Evolutionary conservation across 2,329 filamentous ascomycete genomes (phyloP), one percentile per base, ranked within the genome.

Genomic region (Colletotrichum sp.): DNA sequence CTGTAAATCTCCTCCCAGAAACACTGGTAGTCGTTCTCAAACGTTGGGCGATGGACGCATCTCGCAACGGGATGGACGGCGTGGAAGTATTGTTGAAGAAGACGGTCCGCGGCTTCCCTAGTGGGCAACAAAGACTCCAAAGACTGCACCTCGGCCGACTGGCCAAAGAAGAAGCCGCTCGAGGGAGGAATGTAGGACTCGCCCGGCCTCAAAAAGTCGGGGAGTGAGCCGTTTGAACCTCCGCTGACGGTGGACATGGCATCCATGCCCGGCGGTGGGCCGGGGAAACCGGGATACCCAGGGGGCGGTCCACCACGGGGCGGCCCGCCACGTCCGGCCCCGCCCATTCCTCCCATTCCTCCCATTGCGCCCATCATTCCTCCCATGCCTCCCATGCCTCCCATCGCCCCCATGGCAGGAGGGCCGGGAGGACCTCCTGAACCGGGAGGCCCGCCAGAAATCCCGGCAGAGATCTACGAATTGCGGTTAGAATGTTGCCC

Each of bases 21-120:
- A 2, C 84, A 82, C 4, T 88, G 83, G 79, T 95, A 95, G 60
- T 92, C 88, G 21, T 85, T 85, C 80, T 94, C 90, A 74, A 96
- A 93, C 0, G 91, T 91, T 2, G 92, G 91, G 26, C 90, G 88
- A 81, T 96, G 94, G 1, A 95, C 87, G 48, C 91, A 89, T n/a
- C 91, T 89, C 28, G 92, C 92, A 70, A 96, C 88, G 4, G 91
- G 89, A 81, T 96, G 93, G 16, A 95, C 94, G 18, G 90, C 90
- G 30, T 87, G 80, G 82, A 93, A 94, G 79, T 96, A 96, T 72
- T 93, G 92, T 60, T 88, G 85, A 60, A 95, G 86, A 4, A 96
- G 85, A 43, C 87, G 87, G 81, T 95, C 91, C 5, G 92, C 91
- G 5, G 90, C 86, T 13, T 84, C 81, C 73, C 88, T 88, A 6